Conservation (phyloP, 768 basidiomycete species). For the Epithele typhae region DNA sequence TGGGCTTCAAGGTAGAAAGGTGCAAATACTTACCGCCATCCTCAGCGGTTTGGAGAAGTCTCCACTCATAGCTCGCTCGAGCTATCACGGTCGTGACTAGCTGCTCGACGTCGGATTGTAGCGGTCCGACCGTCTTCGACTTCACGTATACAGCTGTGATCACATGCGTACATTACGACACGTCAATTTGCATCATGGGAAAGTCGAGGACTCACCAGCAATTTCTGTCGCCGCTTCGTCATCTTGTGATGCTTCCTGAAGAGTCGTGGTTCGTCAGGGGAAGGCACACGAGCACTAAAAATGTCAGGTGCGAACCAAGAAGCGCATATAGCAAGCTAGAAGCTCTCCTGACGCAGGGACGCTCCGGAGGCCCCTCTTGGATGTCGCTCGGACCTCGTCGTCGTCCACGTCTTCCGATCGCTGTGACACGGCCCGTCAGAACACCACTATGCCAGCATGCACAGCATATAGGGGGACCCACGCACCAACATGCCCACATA, state of each 20-base stretch:
- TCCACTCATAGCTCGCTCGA: conserved; percentile 59
- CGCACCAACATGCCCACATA: conserved; percentile 70
- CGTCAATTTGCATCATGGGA: neutral
- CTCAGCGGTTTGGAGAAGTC: conserved; percentile 17
- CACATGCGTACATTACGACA: neutral
- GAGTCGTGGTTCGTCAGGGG: no score
- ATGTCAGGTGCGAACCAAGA: conserved; percentile 57
- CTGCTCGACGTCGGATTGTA: conserved; percentile 60
- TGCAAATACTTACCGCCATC: neutral
- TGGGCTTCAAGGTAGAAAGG: neutral
- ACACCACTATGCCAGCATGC: neutral
- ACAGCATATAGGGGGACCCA: neutral
- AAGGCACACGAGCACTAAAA: no score
- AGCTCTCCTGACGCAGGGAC: conserved; percentile 73
- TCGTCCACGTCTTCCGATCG: conserved; percentile 42
- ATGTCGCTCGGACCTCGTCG: conserved; percentile 37
- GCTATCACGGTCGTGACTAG: conserved; percentile 61
- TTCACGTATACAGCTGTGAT: conserved; percentile 50
- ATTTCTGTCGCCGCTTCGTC: conserved; percentile 28
- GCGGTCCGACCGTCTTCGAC: conserved; percentile 50
- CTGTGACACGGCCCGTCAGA: conserved; percentile 26
- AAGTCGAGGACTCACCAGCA: conserved; percentile 2
- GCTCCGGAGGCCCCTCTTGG: conserved; percentile 62
- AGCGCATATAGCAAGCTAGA: conserved; percentile 75
- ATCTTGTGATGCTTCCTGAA: conserved; percentile 1